Base-by-base conservation (phyloP, 2,329 filamentous ascomycete species). In the Trichoderma koningii region DNA sequence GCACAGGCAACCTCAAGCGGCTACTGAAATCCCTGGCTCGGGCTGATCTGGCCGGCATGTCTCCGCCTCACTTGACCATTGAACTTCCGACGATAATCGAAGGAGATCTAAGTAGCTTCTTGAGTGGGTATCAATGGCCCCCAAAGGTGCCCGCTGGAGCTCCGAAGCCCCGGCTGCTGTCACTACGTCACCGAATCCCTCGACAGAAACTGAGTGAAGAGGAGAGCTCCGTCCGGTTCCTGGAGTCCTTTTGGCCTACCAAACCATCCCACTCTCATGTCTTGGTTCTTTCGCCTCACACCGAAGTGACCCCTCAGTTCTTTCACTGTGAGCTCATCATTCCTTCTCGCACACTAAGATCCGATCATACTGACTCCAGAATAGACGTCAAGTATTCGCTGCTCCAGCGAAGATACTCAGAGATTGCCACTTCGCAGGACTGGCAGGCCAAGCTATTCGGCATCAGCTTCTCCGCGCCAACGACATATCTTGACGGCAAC, bases 161-260 rank as follows among this genome's bases (percentile, higher is more conserved):
- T 56, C 80, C 74, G 23, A 77, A 77, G 67, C 76, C 78, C n/a
- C 82, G 79, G 56, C 81, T 83, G 73, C 77, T 97, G 17, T 89
- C 87, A 0, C 78, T 98, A 19, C 87, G 90, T 28, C 92, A 91
- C 68, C 89, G 92, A 34, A 88, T 97, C 50, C 80, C 85, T 12
- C 81, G 81, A 44, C 79, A 83, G 55, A 81, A 80, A 53, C 72
- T 89, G 67, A 87, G 82, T 6, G 83, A 90, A 50, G 87, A 90
- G 68, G 89, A 93, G 70, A 88, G 89, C 64, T 88, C 92, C 0
- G 81, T 89, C 17, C 87, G 89, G 26, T 91, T 94, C 66, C 79
- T 97, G 5, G 93, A 98, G 78, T 90, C 91, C 0, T 97, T 96
- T 75, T 98, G 93, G 83, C 93, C 95, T 2, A 78, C 81, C 3